Evolutionary conservation across 2,329 filamentous ascomycete species (phyloP).

Genomic region (Clarireedia monteithiana): DNA sequence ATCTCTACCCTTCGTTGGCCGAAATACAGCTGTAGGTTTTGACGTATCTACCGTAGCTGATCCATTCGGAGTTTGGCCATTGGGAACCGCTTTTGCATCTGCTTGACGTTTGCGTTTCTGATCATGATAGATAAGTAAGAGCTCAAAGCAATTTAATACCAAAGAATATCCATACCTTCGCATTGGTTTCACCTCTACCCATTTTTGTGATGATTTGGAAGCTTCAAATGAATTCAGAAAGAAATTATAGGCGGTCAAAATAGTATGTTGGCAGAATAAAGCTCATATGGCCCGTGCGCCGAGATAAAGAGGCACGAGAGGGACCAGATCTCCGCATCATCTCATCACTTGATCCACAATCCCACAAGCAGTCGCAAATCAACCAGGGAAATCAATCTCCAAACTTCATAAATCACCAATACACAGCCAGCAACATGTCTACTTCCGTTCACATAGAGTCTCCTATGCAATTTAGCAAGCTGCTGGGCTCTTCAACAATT

Average conservation of each 20-base stretch:
- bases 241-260: slow-evolving; percentile 13
- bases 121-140: slow-evolving; percentile 9
- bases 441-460: slow-evolving; percentile 51
- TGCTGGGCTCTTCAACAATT: slow-evolving; percentile 66
- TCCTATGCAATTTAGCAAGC: slow-evolving; percentile 59
- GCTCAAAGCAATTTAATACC: background rate
- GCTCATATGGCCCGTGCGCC: background rate
- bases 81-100: slow-evolving; percentile 19
- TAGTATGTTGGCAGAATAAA: slow-evolving; percentile 15
- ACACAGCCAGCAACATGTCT: slow-evolving; percentile 18
- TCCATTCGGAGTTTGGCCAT: slow-evolving; percentile 10
- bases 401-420: background rate
- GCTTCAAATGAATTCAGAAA: slow-evolving; percentile 3
- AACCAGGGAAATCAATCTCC: background rate
- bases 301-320: slow-evolving; percentile 6
- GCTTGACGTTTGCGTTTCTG: slow-evolving; percentile 30
- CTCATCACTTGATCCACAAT: too few relatives aligned
- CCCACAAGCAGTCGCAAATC: background rate
- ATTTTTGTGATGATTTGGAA: slow-evolving; percentile 15
- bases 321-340: slow-evolving; percentile 7
- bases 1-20: slow-evolving; percentile 51
- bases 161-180: slow-evolving; percentile 17
- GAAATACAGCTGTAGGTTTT: slow-evolving; percentile 63
- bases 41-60: slow-evolving; percentile 39
- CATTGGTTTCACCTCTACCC: slow-evolving; percentile 28